Evolutionary conservation across 1,284 basidiomycete genomes (phyloP), one percentile per base, ranked within the genome.

Genomic region (Ustilago trichophora): DNA sequence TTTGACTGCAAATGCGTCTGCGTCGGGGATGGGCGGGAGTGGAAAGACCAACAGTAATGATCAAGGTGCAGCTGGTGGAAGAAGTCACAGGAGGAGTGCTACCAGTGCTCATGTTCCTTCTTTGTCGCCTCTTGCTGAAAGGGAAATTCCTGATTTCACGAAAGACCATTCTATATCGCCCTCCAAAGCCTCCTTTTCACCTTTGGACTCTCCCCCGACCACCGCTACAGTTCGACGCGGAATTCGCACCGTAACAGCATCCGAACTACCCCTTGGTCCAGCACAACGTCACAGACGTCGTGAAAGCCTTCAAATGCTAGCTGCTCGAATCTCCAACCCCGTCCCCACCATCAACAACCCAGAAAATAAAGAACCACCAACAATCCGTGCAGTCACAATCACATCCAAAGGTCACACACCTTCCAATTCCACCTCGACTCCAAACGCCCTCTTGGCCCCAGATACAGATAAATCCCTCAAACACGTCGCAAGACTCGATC

Each of bases 251-350:
- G 38, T 63, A 16, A 16, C 54, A 7, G 46, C 68, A 4, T 36
- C 54, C 22, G 68, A 66, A 42, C 54, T 71, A 3, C 58, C 57
- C 2, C 55, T 71, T 10, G 47, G 63, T 0, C 26, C 58, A 9
- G 37, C 68, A 9, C 68, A 71, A 22, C 32, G 68, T 2, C 68
- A 71, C 15, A 45, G 68, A 4, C 36, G 68, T 6, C 24, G 58
- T 2, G 54, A 71, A 44, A 38, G 32, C 7, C 47, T 71, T 1
- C 68, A 71, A 27, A 71, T 71, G 68, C 59, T 71, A 6, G 53
- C 63, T 0, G 68, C 68, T 2, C 45, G 68, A 12, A 66, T 71
- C 51, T n/a, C n/a, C n/a, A n/a, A n/a, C n/a, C n/a, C n/a, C n/a
- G n/a, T n/a, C n/a, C n/a, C n/a, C n/a, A n/a, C n/a, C n/a, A n/a